phyloP scores from a whole-genome alignment of 495 filamentous ascomycete species.

The Astrocystis sublimbata region DNA sequence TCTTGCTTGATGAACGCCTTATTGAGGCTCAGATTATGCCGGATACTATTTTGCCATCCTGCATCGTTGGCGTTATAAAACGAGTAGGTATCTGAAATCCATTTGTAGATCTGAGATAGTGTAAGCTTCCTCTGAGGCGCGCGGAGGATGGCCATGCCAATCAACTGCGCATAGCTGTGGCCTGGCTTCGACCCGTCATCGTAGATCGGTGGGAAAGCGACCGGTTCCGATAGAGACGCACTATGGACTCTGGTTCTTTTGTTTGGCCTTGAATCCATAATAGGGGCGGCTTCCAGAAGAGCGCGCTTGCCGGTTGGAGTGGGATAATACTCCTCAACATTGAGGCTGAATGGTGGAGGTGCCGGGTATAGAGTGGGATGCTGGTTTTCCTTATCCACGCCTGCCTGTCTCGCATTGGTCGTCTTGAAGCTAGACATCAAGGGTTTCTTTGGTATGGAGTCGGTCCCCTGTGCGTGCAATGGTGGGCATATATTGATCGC shows the following conservation, averaged over 20 bases:
- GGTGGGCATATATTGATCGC: slow-evolving; percentile 74
- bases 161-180: slow-evolving; percentile 92
- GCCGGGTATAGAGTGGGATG: slow-evolving; percentile 51
- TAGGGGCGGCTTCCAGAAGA: slow-evolving; percentile 71
- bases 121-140: slow-evolving; percentile 82
- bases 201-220: slow-evolving; percentile 74
- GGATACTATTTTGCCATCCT: slow-evolving; percentile 98
- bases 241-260: slow-evolving; percentile 63
- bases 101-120: slow-evolving; percentile 97
- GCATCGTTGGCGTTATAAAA: slow-evolving; percentile 82
- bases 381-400: slow-evolving; percentile 73
- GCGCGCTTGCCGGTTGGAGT: slow-evolving; percentile 64
- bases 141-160: slow-evolving; percentile 94
- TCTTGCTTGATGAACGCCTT: slow-evolving; percentile 97
- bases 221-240: slow-evolving; percentile 64
- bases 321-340: slow-evolving; percentile 56
- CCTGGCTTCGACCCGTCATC: slow-evolving; percentile 89
- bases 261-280: slow-evolving; percentile 64
- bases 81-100: slow-evolving; percentile 91
- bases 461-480: slow-evolving; percentile 67
- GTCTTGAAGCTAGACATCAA: slow-evolving; percentile 61
- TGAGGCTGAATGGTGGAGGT: slow-evolving; percentile 52
- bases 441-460: slow-evolving; percentile 81
- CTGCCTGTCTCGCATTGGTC: slow-evolving; percentile 64
- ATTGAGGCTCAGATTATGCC: slow-evolving; percentile 96